A percentile compares a stretch with the other conserved stretches of the same genome.
These are phyloP conservation scores for Hypomontagnella monticulosa DNA, from an alignment of 495 filamentous ascomycete genomes.

Conservation along the genomic window DNA sequence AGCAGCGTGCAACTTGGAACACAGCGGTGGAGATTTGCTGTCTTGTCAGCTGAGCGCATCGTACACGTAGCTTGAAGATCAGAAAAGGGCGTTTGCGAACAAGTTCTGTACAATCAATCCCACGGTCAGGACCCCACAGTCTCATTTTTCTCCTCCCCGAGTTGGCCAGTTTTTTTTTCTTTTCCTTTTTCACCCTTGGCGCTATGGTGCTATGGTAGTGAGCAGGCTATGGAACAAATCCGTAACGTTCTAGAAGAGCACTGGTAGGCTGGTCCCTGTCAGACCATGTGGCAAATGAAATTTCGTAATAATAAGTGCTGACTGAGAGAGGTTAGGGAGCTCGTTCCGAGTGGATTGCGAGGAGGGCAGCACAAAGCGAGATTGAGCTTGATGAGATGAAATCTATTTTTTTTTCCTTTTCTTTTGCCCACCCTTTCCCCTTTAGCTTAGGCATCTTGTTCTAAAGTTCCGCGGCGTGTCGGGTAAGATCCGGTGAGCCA, in stretches of 20 bases:
- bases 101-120: slow-evolving; percentile 31
- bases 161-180: slow-evolving; percentile 27
- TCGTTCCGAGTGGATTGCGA: slow-evolving; percentile 23
- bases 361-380: slow-evolving; percentile 24
- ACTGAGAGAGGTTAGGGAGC: slow-evolving; percentile 11
- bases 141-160: slow-evolving; percentile 16
- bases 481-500: slow-evolving; percentile 43
- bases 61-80: slow-evolving; percentile 43
- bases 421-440: background rate
- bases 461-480: slow-evolving; percentile 35
- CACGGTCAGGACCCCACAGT: slow-evolving; percentile 31
- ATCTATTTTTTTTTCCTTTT: slow-evolving; percentile 13
- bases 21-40: slow-evolving; percentile 29
- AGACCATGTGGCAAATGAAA: slow-evolving; percentile 43
- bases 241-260: slow-evolving; percentile 46
- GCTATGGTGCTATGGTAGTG: background rate
- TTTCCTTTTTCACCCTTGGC: slow-evolving; percentile 19
- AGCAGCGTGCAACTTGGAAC: slow-evolving; percentile 21
- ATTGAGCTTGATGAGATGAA: slow-evolving; percentile 11
- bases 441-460: slow-evolving; percentile 26
- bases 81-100: slow-evolving; percentile 32
- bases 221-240: slow-evolving; percentile 40
- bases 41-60: slow-evolving; percentile 42
- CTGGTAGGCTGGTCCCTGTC: slow-evolving; percentile 30
- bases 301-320: slow-evolving; percentile 21